Percentiles rank a stretch among this genome's conserved stretches.
phyloP scores from a whole-genome alignment of 306 rosid genomes.

The Clitoria ternatea region DNA sequence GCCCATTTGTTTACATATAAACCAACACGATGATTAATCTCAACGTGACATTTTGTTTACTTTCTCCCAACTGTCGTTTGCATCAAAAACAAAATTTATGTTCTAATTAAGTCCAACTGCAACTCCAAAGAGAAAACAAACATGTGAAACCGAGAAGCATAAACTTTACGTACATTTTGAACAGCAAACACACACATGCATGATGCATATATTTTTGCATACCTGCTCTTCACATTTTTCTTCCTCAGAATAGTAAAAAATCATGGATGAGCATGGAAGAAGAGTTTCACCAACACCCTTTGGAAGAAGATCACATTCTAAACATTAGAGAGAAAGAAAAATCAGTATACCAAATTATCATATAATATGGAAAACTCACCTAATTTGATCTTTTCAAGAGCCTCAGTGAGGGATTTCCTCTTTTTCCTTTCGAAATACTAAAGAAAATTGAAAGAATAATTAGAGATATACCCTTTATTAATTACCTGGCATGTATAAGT shows the following conservation, averaged over 20 bases:
- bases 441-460: background rate
- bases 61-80: too few relatives aligned
- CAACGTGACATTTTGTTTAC: too few relatives aligned
- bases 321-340: too few relatives aligned
- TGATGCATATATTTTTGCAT: background rate
- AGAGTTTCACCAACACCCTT: conserved; percentile 31
- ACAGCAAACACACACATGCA: background rate
- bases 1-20: too few relatives aligned
- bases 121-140: too few relatives aligned
- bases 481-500: background rate
- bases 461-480: background rate
- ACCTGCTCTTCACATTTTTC: conserved; percentile 48
- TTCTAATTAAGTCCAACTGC: too few relatives aligned
- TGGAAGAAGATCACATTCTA: conserved; percentile 28
- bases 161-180: too few relatives aligned
- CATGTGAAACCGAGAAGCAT: too few relatives aligned
- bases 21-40: too few relatives aligned
- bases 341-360: too few relatives aligned
- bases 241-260: background rate
- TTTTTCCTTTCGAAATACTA: conserved; percentile 41
- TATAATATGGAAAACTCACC: conserved; percentile 19
- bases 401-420: conserved; percentile 40
- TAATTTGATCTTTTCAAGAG: conserved; percentile 50
- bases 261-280: conserved; percentile 39
- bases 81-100: too few relatives aligned